Base-by-base conservation (phyloP, 306 rosid species). In the Boehmeria nivea region DNA sequence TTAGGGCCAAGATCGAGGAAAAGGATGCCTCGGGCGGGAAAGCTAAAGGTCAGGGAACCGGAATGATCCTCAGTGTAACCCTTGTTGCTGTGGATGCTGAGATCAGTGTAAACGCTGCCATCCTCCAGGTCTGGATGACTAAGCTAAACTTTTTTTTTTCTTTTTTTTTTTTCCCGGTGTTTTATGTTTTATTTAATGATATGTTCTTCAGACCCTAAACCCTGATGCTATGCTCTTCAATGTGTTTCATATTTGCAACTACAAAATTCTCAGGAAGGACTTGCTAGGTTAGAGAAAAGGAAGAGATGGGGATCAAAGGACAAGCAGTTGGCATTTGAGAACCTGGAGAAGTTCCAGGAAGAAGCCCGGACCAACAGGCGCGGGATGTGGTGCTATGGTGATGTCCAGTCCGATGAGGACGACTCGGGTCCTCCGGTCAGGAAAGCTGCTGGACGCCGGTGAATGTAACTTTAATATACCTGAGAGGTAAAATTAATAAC, bases 351-450 rank as follows among this genome's bases (percentile, higher is more conserved):
- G 63, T 84, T 76, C 75, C 96, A 84, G 83, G 83, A 75, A 28
- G 95, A 83, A 70, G 96, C 99, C 0, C 70, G 80, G 34, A 79
- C 81, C 2, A 70, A 54, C 42, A 69, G 99, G 65, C 82, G 75
- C 10, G 89, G 96, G 27, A 91, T 85, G 57, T 91, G 99, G 99
- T 89, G 81, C 74, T 87, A 91, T 23, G 99, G 99, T 47, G 93
- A 91, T 47, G 69, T 81, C 57, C 79, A 85, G 72, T 87, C 99
- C 0, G 99, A 91, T 34, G 99, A 91, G 0, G 99, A 91, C 59
- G 99, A 91, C 48, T 43, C 55, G 5, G 79, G 50, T 33, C 94
- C 85, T 68, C 87, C 87, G 6, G 72, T 63, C 17, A 80, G 85
- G 60, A 91, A 91, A 79, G 77, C 81, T 2, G 76, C 83, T 4